Percentiles rank a stretch among this genome's conserved stretches.
Conservation (phyloP, 176 grass and related monocot species). For the Rhynchospora tenuis region DNA sequence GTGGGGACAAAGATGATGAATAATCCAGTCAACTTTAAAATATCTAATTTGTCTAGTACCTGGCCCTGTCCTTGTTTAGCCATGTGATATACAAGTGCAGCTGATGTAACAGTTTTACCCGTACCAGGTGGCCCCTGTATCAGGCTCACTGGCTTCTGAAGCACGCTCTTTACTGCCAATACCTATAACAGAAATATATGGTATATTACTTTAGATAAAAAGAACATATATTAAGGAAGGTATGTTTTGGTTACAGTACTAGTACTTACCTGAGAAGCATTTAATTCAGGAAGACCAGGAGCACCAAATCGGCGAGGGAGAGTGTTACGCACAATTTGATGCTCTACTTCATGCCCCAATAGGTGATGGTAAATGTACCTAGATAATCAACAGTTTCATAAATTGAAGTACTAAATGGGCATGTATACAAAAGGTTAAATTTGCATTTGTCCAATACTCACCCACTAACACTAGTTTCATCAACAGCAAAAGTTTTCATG, state of each 20-base stretch:
- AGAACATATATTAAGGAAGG: not conserved
- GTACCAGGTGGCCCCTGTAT: constrained; percentile 99
- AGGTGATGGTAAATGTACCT: constrained; percentile 99
- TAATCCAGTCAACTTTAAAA: constrained; percentile 11
- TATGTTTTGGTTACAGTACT: not conserved
- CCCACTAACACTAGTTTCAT: constrained; percentile 99
- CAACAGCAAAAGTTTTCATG: constrained; percentile 98
- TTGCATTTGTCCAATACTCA: constrained; percentile 39
- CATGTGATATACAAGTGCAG: constrained; percentile 99
- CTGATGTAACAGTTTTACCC: constrained; percentile 98
- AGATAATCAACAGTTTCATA: constrained; percentile 7
- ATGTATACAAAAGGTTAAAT: not conserved
- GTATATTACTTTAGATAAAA: not conserved
- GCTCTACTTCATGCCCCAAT: constrained; percentile 97
- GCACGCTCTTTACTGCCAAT: constrained; percentile 98
- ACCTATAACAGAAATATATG: constrained; percentile 45
- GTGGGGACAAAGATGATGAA: constrained; percentile 5
- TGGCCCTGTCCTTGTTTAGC: constrained; percentile 99
- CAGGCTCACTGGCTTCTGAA: constrained; percentile 97
- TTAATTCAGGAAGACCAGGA: constrained; percentile 94
- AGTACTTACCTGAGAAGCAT: constrained; percentile 87
- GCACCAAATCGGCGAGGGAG: constrained; percentile 90
- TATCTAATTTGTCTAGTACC: constrained; percentile 36
- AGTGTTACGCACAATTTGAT: constrained; percentile 87
- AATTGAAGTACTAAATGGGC: not conserved